Percentiles rank a stretch among this genome's conserved stretches.
phyloP scores from a whole-genome alignment of 805 yeast species.

The Soucietia sequanensis region DNA sequence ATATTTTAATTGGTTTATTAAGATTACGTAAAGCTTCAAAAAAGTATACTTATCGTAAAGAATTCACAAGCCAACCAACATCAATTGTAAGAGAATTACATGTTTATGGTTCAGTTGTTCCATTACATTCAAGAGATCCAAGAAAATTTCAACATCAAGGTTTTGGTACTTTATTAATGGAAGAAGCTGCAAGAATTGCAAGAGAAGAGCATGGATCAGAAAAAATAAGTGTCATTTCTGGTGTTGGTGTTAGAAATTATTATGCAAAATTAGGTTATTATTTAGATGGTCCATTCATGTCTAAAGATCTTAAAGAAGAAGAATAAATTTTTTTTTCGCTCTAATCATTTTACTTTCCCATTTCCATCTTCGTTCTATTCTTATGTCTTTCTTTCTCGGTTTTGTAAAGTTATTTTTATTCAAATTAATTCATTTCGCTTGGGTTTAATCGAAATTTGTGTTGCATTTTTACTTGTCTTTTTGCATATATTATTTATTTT shows the following conservation, averaged over 20 bases:
- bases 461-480: no score
- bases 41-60: constrained; percentile 87
- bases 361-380: no score
- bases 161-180: constrained; percentile 95
- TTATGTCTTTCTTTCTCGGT: no score
- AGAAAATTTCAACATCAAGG: constrained; percentile 99
- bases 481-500: no score
- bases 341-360: no score
- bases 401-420: no score
- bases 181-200: constrained; percentile 96
- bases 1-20: constrained; percentile 86
- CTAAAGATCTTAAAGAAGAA: constrained; percentile 43
- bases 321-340: no score
- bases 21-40: constrained; percentile 86
- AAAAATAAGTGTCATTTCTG: constrained; percentile 91
- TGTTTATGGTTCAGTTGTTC: constrained; percentile 97
- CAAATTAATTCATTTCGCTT: no score
- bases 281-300: constrained; percentile 96
- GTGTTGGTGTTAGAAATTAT: constrained; percentile 97
- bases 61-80: constrained; percentile 77
- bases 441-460: no score
- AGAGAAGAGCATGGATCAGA: constrained; percentile 90
- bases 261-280: constrained; percentile 89
- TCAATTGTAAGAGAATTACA: constrained; percentile 96
- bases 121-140: constrained; percentile 94